phyloP scores from a whole-genome alignment of 164 flowering plant species.

The Taxillus chinensis region DNA sequence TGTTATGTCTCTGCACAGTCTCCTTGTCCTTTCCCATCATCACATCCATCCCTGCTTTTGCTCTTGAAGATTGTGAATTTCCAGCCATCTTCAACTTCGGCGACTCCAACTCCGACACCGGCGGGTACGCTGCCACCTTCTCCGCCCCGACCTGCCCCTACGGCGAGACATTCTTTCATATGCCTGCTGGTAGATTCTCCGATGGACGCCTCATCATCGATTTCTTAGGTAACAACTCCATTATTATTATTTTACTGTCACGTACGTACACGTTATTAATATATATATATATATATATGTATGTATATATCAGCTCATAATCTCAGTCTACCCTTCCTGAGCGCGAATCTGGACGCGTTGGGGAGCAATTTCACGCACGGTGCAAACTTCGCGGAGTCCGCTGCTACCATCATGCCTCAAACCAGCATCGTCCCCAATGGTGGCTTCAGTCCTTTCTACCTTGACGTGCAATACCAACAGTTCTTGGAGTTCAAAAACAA shows the following conservation, averaged over 20 bases:
- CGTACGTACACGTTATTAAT: too few relatives aligned
- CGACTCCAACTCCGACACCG: conserved; percentile 27
- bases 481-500: conserved; percentile 10
- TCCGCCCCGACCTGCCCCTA: neutral
- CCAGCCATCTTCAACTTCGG: conserved; percentile 25
- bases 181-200: conserved; percentile 11
- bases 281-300: too few relatives aligned
- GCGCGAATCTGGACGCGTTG: conserved; percentile 18
- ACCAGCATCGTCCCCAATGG: neutral
- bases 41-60: neutral
- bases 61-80: conserved; percentile 6
- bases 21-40: too few relatives aligned
- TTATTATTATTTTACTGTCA: too few relatives aligned
- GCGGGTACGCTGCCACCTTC: conserved; percentile 13
- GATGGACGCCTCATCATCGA: conserved; percentile 22
- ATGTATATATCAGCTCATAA: conserved; percentile 7
- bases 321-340: conserved; percentile 15
- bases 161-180: conserved; percentile 16
- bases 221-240: conserved; percentile 12
- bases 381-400: conserved; percentile 21
- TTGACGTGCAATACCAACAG: conserved; percentile 12
- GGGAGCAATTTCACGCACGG: conserved; percentile 21
- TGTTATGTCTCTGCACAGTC: too few relatives aligned
- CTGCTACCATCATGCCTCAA: conserved; percentile 11
- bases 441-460: conserved; percentile 17